These are phyloP conservation scores for Penicillium sp. DNA, from an alignment of 2,329 filamentous ascomycete genomes.

Conservation along the genomic window DNA sequence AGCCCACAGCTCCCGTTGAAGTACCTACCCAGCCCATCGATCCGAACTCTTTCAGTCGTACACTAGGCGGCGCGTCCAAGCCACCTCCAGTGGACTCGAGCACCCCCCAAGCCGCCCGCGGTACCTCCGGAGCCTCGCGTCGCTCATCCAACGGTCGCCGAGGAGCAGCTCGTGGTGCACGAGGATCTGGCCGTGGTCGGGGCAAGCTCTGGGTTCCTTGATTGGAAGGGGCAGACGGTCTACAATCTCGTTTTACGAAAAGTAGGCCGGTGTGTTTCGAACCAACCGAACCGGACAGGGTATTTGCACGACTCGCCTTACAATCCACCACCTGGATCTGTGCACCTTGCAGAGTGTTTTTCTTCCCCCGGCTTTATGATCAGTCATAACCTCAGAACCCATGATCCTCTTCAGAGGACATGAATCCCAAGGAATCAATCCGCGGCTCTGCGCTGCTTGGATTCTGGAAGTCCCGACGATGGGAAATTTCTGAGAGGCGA, in stretches of 20 bases:
- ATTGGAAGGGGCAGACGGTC: conserved; percentile 26
- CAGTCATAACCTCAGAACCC: conserved; percentile 8
- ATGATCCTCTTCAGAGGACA: conserved; percentile 9
- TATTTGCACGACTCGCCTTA: conserved; percentile 17
- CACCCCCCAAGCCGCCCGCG: conserved; percentile 36
- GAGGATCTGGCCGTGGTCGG: conserved; percentile 42
- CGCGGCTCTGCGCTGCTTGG: conserved; percentile 14
- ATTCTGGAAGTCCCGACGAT: conserved; percentile 3
- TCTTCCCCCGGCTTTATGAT: conserved; percentile 15
- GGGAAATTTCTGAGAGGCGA: not conserved
- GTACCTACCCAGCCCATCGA: conserved; percentile 51
- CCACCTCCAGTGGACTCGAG: conserved; percentile 32
- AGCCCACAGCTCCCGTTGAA: conserved; percentile 38
- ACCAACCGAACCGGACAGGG: conserved; percentile 20
- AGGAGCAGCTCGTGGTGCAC: conserved; percentile 37
- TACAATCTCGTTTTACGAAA: conserved; percentile 18
- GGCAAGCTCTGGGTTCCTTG: conserved; percentile 51
- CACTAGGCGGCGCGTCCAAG: conserved; percentile 34
- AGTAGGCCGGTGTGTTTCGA: conserved; percentile 16
- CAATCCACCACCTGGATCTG: conserved; percentile 10
- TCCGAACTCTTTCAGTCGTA: conserved; percentile 51
- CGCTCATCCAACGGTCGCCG: conserved; percentile 35
- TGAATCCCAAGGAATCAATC: conserved; percentile 16
- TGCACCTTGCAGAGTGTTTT: conserved; percentile 13
- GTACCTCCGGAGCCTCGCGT: conserved; percentile 37